Evolutionary conservation across 2,329 filamentous ascomycete genomes (phyloP), one percentile per base, ranked within the genome.

Genomic region (Incumbomyces delicatus): DNA sequence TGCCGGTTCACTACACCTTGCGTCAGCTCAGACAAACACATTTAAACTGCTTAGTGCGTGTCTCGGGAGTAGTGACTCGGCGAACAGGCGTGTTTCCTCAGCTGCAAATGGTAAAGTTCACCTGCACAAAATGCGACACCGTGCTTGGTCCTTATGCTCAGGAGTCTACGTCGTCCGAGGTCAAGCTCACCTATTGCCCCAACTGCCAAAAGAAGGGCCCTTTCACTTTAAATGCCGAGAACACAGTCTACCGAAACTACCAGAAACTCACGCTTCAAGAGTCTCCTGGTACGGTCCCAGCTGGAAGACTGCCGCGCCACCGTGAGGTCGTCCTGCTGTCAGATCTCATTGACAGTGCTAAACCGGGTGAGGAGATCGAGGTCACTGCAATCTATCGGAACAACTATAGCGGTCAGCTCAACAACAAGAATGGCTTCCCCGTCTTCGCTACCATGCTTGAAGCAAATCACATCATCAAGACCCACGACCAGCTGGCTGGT

Each of bases 211-310:
- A 87, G 33, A 82, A 87, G 34, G 92, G 92, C 0, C 94, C 92
- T 0, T 98, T 98, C 62, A 94, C 83, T 0, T 73, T 98, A 55
- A 96, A 96, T 69, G 92, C 88, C 3, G 92, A 96, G 64, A 94
- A 95, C 73, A 98, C 92, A 0, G 85, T 98, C 13, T 98, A 98
- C 69, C 85, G 92, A 53, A 98, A 98, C 66, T 98, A 95, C 68
- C 92, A 98, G 65, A 98, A 95, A 63, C 74, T 98, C 58, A 98
- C 92, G 0, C 76, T 98, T 11, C 92, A 98, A 61, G 92, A 98
- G 65, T 95, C 94, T 0, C 92, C 92, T 3, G 94, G 92, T 46
- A 96, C 92, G 6, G 92, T 98, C 2, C 94, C 92, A 3, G 89
- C 94, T 31, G 92, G 92, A 60, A 89, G 92, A 66, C 77, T 98